Conservation (phyloP, 148 eudicot species). For the Camellia granthamiana region DNA sequence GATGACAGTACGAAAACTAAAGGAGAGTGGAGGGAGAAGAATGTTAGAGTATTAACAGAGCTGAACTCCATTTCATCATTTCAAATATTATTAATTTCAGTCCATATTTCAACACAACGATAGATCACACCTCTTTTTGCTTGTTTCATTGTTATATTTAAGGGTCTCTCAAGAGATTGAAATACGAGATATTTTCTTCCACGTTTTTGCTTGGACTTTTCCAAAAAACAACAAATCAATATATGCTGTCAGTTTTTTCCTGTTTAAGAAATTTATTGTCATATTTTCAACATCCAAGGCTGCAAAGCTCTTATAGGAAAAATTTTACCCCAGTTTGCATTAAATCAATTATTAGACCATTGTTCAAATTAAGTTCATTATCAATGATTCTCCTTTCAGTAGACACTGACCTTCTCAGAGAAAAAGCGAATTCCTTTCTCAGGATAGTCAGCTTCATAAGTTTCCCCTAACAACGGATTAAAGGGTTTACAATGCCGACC, state of each 20-base stretch:
- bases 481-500: slow-evolving; percentile 94
- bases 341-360: not conserved
- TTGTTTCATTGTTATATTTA: not conserved
- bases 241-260: not conserved
- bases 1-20: no score
- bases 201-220: not conserved
- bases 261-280: not conserved
- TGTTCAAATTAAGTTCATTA: not conserved
- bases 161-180: not conserved
- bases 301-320: not conserved
- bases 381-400: not conserved
- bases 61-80: not conserved
- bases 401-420: slow-evolving; percentile 76
- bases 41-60: no score
- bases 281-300: not conserved
- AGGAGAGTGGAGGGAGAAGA: no score
- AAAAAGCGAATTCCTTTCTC: slow-evolving; percentile 88
- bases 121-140: not conserved
- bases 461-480: slow-evolving; percentile 96
- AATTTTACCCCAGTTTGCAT: not conserved
- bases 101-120: not conserved
- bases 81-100: not conserved
- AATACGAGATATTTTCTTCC: not conserved
- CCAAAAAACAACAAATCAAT: not conserved
- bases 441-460: slow-evolving; percentile 96